Base-by-base conservation (phyloP, 768 basidiomycete species). In the Tylopilus sp. region DNA sequence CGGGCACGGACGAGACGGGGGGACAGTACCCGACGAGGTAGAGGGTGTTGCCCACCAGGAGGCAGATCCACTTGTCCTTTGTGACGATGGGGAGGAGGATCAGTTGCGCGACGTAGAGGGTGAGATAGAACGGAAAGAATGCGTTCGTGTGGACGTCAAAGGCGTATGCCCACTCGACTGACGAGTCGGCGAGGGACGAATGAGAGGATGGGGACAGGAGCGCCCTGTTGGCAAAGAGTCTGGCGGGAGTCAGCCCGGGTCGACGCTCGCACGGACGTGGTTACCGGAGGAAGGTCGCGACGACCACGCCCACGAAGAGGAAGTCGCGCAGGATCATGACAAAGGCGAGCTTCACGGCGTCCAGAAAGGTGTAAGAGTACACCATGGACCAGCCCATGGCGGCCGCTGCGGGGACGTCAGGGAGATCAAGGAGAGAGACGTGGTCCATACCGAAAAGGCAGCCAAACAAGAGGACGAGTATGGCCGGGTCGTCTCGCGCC, bases 61-160 rank as follows among this genome's bases (percentile, higher is more conserved):
- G 78, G 66, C 92, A 96, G n/a, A 95, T 82, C 95, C 95, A 98
- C 60, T 89, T 91, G 61, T 85, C 84, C 63, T 82, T 83, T 34
- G 90, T 80, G 45, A 98, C 77, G 43, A 98, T 78, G 3, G 92
- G 88, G 2, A 91, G 80, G 12, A 98, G 78, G 57, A 95, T 84
- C 12, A 97, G 78, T 65, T 98, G 92, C 0, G 88, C 89, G 53
- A 93, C 75, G 68, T 97, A 97, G 49, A 97, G 81, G 11, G 89
- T 87, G 54, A 97, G 81, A 72, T 90, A 96, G 54, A 94, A 76
- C 19, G 94, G 94, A 72, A 98, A 96, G 78, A 98, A 98, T 4
- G 93, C 87, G 63, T 98, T 98, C 54, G 89, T 95, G 71, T 97
- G 94, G 16, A 98, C 89, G 69, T 98, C 96, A 63, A 98, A 96